These are phyloP conservation scores for Elymus sibiricus DNA, from an alignment of 176 grass and related monocot genomes.

Conservation along the genomic window DNA sequence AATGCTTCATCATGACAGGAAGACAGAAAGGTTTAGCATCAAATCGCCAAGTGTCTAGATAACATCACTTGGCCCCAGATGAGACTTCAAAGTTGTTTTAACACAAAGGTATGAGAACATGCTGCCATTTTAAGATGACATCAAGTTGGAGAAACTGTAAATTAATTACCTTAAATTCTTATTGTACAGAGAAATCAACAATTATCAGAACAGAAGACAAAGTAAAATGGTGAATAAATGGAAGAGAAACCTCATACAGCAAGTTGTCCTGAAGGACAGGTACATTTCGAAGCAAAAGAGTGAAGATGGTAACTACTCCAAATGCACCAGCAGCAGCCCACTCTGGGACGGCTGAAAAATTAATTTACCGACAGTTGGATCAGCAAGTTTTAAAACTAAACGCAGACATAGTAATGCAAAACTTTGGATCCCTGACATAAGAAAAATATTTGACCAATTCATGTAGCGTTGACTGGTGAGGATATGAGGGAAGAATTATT, in stretches of 20 bases:
- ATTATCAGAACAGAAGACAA: constrained; percentile 6
- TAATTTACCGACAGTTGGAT: constrained; percentile 5
- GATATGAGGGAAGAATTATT: constrained; percentile 6
- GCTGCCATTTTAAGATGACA: neutral
- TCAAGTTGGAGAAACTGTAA: neutral
- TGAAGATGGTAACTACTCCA: constrained; percentile 87
- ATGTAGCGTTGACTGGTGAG: neutral
- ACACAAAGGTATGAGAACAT: neutral
- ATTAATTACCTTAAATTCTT: neutral
- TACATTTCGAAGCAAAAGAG: constrained; percentile 90
- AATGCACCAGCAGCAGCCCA: constrained; percentile 91
- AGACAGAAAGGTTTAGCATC: neutral
- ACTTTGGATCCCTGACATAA: neutral
- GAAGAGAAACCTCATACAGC: constrained; percentile 93
- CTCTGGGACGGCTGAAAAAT: constrained; percentile 76
- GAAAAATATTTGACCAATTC: constrained; percentile 1
- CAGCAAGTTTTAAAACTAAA: constrained; percentile 9
- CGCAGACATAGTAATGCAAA: neutral
- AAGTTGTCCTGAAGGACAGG: constrained; percentile 88
- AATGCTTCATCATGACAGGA: neutral
- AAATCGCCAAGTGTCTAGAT: neutral
- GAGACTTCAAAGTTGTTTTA: neutral
- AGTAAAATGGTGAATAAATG: constrained; percentile 27
- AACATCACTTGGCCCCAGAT: neutral
- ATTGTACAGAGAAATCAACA: neutral